Evolutionary conservation across 2,329 filamentous ascomycete species (phyloP).

Genomic region (Nemania sp.): DNA sequence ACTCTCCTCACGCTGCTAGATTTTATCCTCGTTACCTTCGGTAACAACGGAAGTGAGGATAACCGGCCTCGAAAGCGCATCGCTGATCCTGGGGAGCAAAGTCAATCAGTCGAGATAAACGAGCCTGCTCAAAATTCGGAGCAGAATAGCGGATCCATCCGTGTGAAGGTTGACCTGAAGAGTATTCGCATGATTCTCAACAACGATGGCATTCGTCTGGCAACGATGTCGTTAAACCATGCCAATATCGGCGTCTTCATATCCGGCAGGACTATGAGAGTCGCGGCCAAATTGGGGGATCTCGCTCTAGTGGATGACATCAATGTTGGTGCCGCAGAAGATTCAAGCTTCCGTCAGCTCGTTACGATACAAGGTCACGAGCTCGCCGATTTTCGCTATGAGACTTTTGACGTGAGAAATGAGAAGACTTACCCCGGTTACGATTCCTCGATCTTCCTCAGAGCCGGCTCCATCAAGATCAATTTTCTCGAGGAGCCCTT

Average conservation of each 20-base stretch:
- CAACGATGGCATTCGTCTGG: slow-evolving; percentile 93
- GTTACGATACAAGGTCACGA: slow-evolving; percentile 96
- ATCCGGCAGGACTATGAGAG: slow-evolving; percentile 81
- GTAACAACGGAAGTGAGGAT: slow-evolving; percentile 54
- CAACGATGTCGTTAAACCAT: slow-evolving; percentile 89
- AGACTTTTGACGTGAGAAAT: slow-evolving; percentile 83
- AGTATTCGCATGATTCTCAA: slow-evolving; percentile 94
- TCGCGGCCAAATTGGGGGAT: slow-evolving; percentile 85
- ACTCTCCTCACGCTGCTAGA: slow-evolving; percentile 91
- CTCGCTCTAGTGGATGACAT: slow-evolving; percentile 91
- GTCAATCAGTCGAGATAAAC: slow-evolving; percentile 46
- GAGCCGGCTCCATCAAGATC: slow-evolving; percentile 92
- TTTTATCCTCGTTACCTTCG: slow-evolving; percentile 92
- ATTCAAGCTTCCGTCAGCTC: slow-evolving; percentile 81
- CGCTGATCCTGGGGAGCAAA: slow-evolving; percentile 41
- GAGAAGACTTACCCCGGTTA: slow-evolving; percentile 83
- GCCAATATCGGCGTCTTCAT: slow-evolving; percentile 91
- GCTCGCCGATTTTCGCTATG: slow-evolving; percentile 94
- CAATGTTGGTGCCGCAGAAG: slow-evolving; percentile 82
- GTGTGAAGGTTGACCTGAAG: slow-evolving; percentile 91
- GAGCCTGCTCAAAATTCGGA: slow-evolving; percentile 43
- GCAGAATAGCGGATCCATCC: slow-evolving; percentile 71
- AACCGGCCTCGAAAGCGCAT: slow-evolving; percentile 43
- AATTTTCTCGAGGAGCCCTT: slow-evolving; percentile 98
- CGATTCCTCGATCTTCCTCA: slow-evolving; percentile 86